A percentile compares a stretch with the other conserved stretches of the same genome.
These are phyloP conservation scores for Piper longum DNA, from an alignment of 164 flowering plant species.

Conservation along the genomic window DNA sequence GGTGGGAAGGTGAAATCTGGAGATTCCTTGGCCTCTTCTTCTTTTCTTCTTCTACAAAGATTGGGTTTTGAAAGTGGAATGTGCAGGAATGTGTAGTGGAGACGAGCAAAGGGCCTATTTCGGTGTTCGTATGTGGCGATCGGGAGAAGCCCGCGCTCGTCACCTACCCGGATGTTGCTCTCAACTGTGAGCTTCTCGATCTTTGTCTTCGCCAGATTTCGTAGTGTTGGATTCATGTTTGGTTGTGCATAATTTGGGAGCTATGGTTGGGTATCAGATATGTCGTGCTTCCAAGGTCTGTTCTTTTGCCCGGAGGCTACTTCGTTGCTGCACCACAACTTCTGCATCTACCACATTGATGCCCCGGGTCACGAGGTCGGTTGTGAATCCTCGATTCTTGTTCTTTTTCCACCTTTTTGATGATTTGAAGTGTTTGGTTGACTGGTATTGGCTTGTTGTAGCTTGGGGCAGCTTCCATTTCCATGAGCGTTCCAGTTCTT, in stretches of 20 bases:
- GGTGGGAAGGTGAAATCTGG: conserved; percentile 34
- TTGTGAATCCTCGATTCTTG: no score
- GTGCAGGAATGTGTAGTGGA: conserved; percentile 45
- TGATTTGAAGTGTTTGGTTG: no score
- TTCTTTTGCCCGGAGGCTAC: background rate
- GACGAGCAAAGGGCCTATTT: conserved; percentile 45
- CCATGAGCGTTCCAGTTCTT: no score
- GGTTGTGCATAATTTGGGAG: conserved; percentile 2
- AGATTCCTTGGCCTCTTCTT: conserved; percentile 1
- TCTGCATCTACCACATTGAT: background rate
- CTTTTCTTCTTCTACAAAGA: background rate
- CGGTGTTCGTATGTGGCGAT: conserved; percentile 56
- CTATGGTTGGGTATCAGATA: conserved; percentile 23
- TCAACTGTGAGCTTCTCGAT: conserved; percentile 37
- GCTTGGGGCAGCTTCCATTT: no score
- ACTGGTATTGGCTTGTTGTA: no score
- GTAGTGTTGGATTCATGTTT: background rate
- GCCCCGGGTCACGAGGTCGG: no score
- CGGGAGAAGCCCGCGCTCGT: conserved; percentile 57
- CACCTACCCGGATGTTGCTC: conserved; percentile 66
- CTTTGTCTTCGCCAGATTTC: background rate
- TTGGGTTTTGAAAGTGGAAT: background rate
- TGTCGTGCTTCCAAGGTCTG: background rate
- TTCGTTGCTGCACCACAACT: background rate
- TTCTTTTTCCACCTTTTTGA: no score